Base-by-base conservation (phyloP, 208 protist species). In the Crithidia sp. region DNA sequence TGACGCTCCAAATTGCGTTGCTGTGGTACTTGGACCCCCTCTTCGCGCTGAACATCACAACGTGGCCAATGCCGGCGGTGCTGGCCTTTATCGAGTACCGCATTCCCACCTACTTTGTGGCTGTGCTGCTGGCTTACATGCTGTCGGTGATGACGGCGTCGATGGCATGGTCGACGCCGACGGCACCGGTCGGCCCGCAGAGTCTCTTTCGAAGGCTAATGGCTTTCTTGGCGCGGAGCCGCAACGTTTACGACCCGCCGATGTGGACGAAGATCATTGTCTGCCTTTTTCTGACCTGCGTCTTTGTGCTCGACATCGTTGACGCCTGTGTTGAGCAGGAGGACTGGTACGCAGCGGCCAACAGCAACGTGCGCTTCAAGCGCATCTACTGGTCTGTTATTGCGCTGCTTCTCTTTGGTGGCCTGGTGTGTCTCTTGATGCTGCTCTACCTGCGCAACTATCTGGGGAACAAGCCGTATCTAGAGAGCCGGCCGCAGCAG, bases 11-110 rank as follows among this genome's bases (percentile, higher is more conserved):
- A 67, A 58, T 92, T 4, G 75, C 71, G 16, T 79, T 94, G 19
- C 52, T 95, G 17, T 93, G 82, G 87, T 96, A 95, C 62, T 62
- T 96, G 19, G 79, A 96, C 69, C 92, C 92, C 40, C 64, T 96
- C 7, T 83, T 71, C 56, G 82, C 76, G 10, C 44, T 89, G 53
- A 85, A 81, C 68, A 66, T 92, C 53, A 52, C 50, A 6, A 71
- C 54, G 44, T 63, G 73, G 36, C 81, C 79, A 16, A 47, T 76
- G 50, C 82, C 87, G 40, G 43, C 80, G 3, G 76, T 91, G 37
- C 76, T 97, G 49, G 73, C 86, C 2, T 97, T 96, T 57, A 43
- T 95, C 7, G 90, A 97, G 67, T 86, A 87, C 60, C 88, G 85
- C 59, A 58, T 95, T 4, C 89, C 93, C 4, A 84, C 73, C 14